Evolutionary conservation across 306 rosid genomes (phyloP).

Genomic region (Arachis stenosperma): DNA sequence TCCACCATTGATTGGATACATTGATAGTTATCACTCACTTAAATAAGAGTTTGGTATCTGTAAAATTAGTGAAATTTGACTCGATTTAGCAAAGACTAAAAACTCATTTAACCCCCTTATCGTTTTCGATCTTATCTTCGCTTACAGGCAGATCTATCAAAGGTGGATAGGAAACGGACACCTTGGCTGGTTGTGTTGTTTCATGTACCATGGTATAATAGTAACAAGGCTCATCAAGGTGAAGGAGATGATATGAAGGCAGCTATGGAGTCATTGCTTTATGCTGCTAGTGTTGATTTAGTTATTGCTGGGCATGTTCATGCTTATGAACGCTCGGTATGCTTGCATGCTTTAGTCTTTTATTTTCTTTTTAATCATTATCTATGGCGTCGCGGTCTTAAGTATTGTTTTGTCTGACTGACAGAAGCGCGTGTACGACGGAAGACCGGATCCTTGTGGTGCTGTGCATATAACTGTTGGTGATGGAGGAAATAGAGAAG

Average conservation of each 20-base stretch:
- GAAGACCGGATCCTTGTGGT: constrained; percentile 78
- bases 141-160: constrained; percentile 71
- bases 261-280: constrained; percentile 79
- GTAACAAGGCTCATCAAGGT: constrained; percentile 90
- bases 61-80: no score
- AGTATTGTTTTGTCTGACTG: constrained; percentile 15
- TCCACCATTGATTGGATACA: not conserved
- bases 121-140: constrained; percentile 13
- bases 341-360: constrained; percentile 5
- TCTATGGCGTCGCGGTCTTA: constrained; percentile 13
- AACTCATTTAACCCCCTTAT: no score
- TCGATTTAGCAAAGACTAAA: no score
- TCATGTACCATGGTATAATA: constrained; percentile 98
- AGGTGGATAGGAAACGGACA: constrained; percentile 78
- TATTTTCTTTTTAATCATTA: constrained; percentile 4
- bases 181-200: constrained; percentile 86
- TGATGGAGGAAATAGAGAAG: constrained; percentile 97
- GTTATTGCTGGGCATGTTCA: constrained; percentile 91
- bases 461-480: constrained; percentile 94
- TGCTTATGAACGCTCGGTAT: constrained; percentile 95
- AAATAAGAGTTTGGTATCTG: no score
- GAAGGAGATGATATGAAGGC: constrained; percentile 83
- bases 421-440: constrained; percentile 78
- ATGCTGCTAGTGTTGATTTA: constrained; percentile 79
- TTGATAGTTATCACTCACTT: not conserved